Evolutionary conservation across 176 grass and related monocot species (phyloP), one percentile per base, ranked within the genome.

Genomic region (Lolium perenne): DNA sequence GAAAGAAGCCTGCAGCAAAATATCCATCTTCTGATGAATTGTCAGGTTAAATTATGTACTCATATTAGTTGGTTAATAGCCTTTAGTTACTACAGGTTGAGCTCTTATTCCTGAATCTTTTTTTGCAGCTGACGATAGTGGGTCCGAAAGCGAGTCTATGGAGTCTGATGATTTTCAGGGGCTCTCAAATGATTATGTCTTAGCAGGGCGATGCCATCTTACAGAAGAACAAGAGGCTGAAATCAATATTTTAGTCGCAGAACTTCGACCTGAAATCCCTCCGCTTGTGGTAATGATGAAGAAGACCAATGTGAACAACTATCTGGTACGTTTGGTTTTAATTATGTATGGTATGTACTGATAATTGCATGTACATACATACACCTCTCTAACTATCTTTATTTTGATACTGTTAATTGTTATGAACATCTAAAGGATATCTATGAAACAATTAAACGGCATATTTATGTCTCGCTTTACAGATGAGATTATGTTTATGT

Each of bases 181-280:
- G 62, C 22, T 45, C 14, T 66, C 74, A 26, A 16, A 35, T 38
- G 58, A 73, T 84, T 78, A 53, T 43, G 58, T 84, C 54, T 41
- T 80, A 53, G 21, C 57, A 20, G 29, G 26, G 71, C 11, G 38
- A 21, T 79, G 74, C 8, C 0, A 79, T 60, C 58, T 73, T 4
- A 89, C 74, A 49, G 15, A 38, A 85, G 63, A 78, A 25, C 76
- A 71, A 25, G 38, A 59, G 77, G 63, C 25, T 66, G 54, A 79
- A 80, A 60, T 80, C 38, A 13, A 20, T 79, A 43, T 8, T 20
- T 11, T 83, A 35, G 65, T 72, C 16, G 13, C 59, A 21, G 73
- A 84, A 71, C 20, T 60, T 78, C 68, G 15, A 26, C 7, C 29
- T 26, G 76, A 71, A 9, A 43, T 50, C 70, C 76, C 74, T 59